phyloP scores from a whole-genome alignment of 495 filamentous ascomycete species.

The Aspergillus ostianus region DNA sequence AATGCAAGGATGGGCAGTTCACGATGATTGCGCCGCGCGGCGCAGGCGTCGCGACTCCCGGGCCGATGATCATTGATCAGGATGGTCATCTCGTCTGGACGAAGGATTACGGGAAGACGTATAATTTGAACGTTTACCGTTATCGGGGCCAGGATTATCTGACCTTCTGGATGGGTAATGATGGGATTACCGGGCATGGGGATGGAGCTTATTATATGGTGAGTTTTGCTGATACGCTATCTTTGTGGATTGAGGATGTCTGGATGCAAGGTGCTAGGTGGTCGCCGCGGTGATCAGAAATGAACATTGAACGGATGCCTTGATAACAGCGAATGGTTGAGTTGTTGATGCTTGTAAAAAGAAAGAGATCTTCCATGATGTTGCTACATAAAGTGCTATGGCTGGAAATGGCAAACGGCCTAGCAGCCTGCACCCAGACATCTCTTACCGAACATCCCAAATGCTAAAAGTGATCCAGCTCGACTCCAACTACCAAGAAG shows the following conservation, averaged over 20 bases:
- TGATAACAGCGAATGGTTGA: not conserved
- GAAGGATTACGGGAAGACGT: slow-evolving; percentile 32
- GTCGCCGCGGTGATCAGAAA: too few species aligned
- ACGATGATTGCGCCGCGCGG: slow-evolving; percentile 46
- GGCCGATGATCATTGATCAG: slow-evolving; percentile 45
- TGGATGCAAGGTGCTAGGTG: too few species aligned
- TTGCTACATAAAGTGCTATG: too few species aligned
- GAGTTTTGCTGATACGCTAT: slow-evolving; percentile 14
- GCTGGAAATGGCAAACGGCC: too few species aligned
- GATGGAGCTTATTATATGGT: slow-evolving; percentile 51
- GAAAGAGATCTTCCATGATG: too few species aligned
- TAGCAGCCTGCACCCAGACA: too few species aligned
- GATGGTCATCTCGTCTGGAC: slow-evolving; percentile 46
- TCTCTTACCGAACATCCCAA: too few species aligned
- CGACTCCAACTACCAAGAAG: slow-evolving; percentile 47
- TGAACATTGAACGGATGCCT: too few species aligned
- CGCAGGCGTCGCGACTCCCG: slow-evolving; percentile 29
- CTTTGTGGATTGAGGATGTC: not conserved
- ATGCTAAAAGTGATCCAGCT: slow-evolving; percentile 37
- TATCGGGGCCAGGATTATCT: slow-evolving; percentile 45
- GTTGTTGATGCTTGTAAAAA: not conserved
- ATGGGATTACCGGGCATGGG: slow-evolving; percentile 46
- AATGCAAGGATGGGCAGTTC: slow-evolving; percentile 37
- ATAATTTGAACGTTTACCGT: slow-evolving; percentile 40
- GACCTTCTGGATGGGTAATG: slow-evolving; percentile 52